Conservation (phyloP, 192 early-diverging fungal genomes). For the Podochytrium sp. region DNA sequence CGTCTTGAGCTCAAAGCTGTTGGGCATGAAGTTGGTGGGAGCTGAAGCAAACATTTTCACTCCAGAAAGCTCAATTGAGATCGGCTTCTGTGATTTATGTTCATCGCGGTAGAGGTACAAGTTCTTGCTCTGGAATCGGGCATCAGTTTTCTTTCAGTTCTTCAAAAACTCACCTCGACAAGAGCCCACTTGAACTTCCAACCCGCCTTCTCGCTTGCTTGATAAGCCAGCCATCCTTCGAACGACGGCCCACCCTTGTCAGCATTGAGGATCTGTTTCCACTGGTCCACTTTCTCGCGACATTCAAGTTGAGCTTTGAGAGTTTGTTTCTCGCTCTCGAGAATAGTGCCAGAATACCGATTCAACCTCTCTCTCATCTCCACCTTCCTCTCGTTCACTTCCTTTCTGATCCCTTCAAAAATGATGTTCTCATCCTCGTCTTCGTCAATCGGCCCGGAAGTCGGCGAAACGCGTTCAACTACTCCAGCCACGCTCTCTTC, state of each 20-base stretch:
- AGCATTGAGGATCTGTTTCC: not conserved
- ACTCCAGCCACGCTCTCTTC: constrained; percentile 11
- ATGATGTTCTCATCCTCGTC: constrained; percentile 6
- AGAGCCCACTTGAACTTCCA: constrained; percentile 26
- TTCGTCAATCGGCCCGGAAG: not conserved
- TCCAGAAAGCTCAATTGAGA: not conserved
- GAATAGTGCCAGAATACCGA: not conserved
- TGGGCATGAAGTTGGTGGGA: too few relatives aligned
- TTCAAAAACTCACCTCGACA: not conserved
- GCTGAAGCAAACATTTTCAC: not conserved
- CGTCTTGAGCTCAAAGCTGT: constrained; percentile 5
- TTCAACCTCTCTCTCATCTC: not conserved
- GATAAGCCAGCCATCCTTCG: constrained; percentile 19
- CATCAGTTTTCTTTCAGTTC: not conserved
- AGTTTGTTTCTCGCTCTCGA: not conserved
- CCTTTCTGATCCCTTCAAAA: constrained; percentile 12
- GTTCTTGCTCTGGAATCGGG: not conserved
- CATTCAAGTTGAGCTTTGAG: not conserved
- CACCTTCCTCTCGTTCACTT: not conserved
- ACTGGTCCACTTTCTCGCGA: constrained; percentile 10
- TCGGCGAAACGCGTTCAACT: not conserved
- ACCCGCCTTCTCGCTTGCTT: not conserved
- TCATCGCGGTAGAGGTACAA: constrained; percentile 18
- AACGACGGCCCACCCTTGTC: not conserved
- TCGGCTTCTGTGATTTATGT: not conserved